Evolutionary conservation across 495 filamentous ascomycete genomes (phyloP).

Genomic region (Penicilliopsis zonata): DNA sequence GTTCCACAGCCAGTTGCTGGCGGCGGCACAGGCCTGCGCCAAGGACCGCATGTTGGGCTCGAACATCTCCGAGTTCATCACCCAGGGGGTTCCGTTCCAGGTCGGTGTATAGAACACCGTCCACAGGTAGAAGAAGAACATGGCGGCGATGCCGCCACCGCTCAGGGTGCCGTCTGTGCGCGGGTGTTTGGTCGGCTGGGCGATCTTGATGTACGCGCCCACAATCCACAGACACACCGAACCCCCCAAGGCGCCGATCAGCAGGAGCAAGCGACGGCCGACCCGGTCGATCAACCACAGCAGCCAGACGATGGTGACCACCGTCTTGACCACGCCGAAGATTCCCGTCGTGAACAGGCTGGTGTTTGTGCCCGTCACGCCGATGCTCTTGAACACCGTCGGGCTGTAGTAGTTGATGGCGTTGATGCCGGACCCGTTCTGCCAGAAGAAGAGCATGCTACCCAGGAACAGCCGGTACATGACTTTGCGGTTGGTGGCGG

Average conservation of each 20-base stretch:
- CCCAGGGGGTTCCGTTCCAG: conserved; percentile 65
- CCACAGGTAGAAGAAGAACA: conserved; percentile 76
- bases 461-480: conserved; percentile 59
- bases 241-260: conserved; percentile 60
- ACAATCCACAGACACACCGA: conserved; percentile 66
- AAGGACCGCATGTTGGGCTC: conserved; percentile 51
- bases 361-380: conserved; percentile 38
- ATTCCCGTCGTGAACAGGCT: conserved; percentile 41
- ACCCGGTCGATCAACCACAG: conserved; percentile 61
- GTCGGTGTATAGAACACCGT: conserved; percentile 65
- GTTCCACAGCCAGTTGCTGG: conserved; percentile 68
- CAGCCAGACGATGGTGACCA: conserved; percentile 51
- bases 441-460: conserved; percentile 54
- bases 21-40: conserved; percentile 55
- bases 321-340: conserved; percentile 43
- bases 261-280: conserved; percentile 56
- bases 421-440: conserved; percentile 58
- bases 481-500: conserved; percentile 39
- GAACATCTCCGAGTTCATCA: conserved; percentile 53
- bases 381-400: conserved; percentile 49
- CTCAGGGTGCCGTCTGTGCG: conserved; percentile 26
- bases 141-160: conserved; percentile 55
- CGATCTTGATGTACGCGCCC: conserved; percentile 55
- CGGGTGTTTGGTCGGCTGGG: conserved; percentile 29
- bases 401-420: conserved; percentile 59